Base-by-base conservation (phyloP, 495 filamentous ascomycete species). In the Talaromyces adpressus region DNA sequence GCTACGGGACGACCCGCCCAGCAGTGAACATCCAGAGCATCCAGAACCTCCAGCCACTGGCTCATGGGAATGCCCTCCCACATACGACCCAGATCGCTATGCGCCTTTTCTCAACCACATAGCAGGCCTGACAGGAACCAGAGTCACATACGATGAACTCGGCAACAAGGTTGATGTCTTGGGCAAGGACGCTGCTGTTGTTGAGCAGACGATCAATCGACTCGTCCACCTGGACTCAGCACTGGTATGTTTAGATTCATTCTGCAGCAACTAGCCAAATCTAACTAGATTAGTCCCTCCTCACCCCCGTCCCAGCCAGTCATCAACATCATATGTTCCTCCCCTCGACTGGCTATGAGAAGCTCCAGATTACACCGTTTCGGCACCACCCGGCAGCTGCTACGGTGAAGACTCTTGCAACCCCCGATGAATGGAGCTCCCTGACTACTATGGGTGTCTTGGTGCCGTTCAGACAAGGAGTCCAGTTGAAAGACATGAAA, bases 201-300 rank as follows among this genome's bases (percentile, higher is more conserved):
- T 92, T 6, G 85, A 93, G 58, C 81, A 82, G 57, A 90, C 91
- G 16, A 76, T 93, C 18, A 78, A 82, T 22, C 84, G 80, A 51
- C 83, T 96, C 41, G 84, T 14, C 20, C n/a, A 56, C 20, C 7
- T 56, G 5, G 7, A 56, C 22, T 2, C 23, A 12, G 52, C 52
- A 29, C 23, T 56, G 52, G 52, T 56, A 56, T 56, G 52, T 6
- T 9, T 56, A 30, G 6, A 5, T 6, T 27, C 9, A 22, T 23
- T 56, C 14, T 27, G 1, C 45, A 49, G 45, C 18, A 18, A 49
- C 8, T 20, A 3, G 18, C 9, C 4, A 9, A 49, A 4, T 49
- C 45, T 49, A 49, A 49, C n/a, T 49, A 18, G 8, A 12, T 27
- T 27, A 56, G 52, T 25, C 22, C 12, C 27, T 56, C 22, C 25